phyloP scores from a whole-genome alignment of 768 basidiomycete genomes.

The Serendipita vermifera region DNA sequence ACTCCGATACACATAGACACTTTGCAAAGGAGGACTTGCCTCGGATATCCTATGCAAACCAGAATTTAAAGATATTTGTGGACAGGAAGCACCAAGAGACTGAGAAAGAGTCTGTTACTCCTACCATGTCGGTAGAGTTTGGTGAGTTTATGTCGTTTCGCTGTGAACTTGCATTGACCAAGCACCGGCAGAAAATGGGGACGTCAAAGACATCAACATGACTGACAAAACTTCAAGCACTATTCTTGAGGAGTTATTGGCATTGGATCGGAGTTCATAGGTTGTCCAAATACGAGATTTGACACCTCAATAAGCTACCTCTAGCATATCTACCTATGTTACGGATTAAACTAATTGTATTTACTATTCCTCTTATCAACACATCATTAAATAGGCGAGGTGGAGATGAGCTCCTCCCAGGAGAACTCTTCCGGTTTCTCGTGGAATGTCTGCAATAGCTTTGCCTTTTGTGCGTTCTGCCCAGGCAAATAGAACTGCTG shows the following conservation, averaged over 20 bases:
- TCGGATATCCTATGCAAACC: constrained; percentile 6
- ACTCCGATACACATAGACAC: neutral
- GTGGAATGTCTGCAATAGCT: constrained; percentile 58
- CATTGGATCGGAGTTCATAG: too few relatives aligned
- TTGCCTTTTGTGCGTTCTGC: constrained; percentile 29
- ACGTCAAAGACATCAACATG: neutral
- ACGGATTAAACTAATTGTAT: too few relatives aligned
- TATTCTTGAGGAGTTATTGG: neutral
- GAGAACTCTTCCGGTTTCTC: constrained; percentile 64
- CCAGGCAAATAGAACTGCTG: constrained; percentile 80
- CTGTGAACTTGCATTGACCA: neutral
- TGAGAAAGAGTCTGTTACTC: constrained; percentile 1
- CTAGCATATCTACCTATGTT: too few relatives aligned
- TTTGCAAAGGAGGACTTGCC: constrained; percentile 6
- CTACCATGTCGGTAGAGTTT: neutral
- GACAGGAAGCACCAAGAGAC: neutral
- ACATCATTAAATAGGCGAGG: too few relatives aligned
- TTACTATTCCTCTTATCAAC: too few relatives aligned
- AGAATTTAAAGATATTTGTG: neutral
- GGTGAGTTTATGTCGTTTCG: neutral
- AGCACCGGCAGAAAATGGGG: neutral
- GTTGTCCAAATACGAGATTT: too few relatives aligned
- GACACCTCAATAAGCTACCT: too few relatives aligned
- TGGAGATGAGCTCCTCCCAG: constrained; percentile 58
- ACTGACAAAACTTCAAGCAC: neutral